A percentile compares a stretch with the other conserved stretches of the same genome.
Conservation (phyloP, 768 basidiomycete species). For the Megacollybia marginata region DNA sequence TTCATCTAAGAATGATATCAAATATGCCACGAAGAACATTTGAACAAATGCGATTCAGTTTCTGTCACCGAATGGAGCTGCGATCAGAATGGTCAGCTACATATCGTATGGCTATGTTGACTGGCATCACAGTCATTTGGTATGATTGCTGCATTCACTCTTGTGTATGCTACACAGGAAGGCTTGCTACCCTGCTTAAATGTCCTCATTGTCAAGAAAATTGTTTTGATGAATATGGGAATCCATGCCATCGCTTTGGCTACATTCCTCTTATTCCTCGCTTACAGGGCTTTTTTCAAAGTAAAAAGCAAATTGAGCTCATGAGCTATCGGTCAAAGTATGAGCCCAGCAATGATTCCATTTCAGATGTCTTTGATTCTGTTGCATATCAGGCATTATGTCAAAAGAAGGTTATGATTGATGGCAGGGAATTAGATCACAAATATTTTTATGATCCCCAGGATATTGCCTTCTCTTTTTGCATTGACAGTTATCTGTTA, state of each 20-base stretch:
- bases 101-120: conserved; percentile 15
- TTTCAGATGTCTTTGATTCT: conserved; percentile 27
- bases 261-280: conserved; percentile 24
- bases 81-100: conserved; percentile 18
- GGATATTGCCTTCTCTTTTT: conserved; percentile 27
- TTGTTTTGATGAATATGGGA: background rate
- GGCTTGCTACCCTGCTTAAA: conserved; percentile 3
- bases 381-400: background rate
- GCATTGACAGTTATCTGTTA: background rate
- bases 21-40: conserved; percentile 18
- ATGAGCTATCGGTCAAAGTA: conserved; percentile 18
- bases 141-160: conserved; percentile 27
- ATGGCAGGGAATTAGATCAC: conserved; percentile 14
- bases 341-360: conserved; percentile 3
- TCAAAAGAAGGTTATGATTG: conserved; percentile 17
- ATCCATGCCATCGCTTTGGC: conserved; percentile 12
- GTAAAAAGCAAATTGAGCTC: conserved; percentile 3
- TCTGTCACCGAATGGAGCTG: conserved; percentile 16
- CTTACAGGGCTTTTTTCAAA: conserved; percentile 17
- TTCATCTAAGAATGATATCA: conserved; percentile 14
- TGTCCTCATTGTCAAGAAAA: conserved; percentile 15
- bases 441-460: conserved; percentile 22
- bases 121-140: conserved; percentile 14
- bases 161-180: conserved; percentile 24
- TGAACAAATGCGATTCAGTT: conserved; percentile 18